A percentile compares a stretch with the other conserved stretches of the same genome.
phyloP scores from a whole-genome alignment of 2,329 filamentous ascomycete species.

The Aspergillus spinulosporus region DNA sequence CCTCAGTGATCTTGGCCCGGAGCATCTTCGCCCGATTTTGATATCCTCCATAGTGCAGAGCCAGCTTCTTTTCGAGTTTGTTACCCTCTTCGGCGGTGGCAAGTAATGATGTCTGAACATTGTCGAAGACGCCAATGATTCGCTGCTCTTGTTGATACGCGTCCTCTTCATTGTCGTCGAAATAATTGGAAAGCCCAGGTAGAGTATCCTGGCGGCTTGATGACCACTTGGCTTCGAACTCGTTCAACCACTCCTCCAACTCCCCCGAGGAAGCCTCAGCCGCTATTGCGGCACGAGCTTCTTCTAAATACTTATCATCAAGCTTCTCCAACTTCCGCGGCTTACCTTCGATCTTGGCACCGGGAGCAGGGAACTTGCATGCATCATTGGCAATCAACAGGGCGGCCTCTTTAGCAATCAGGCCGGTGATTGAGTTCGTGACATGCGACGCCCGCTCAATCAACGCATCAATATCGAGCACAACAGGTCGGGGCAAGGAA shows the following conservation, averaged over 20 bases:
- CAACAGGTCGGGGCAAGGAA: constrained; percentile 72
- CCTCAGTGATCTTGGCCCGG: constrained; percentile 74
- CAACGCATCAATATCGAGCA: constrained; percentile 70
- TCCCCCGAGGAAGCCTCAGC: constrained; percentile 62
- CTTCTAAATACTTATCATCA: constrained; percentile 69
- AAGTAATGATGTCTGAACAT: constrained; percentile 71
- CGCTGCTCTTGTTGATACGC: constrained; percentile 55
- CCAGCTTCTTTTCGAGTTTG: constrained; percentile 92
- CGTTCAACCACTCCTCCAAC: constrained; percentile 49
- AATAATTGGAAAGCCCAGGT: constrained; percentile 78
- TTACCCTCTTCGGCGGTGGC: constrained; percentile 75
- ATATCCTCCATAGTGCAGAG: constrained; percentile 84
- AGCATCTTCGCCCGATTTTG: constrained; percentile 80
- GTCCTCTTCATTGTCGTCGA: constrained; percentile 73
- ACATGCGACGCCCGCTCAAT: constrained; percentile 63
- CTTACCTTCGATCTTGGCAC: constrained; percentile 63
- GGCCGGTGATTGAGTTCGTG: constrained; percentile 63
- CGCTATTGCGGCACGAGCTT: constrained; percentile 74
- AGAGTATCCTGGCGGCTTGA: constrained; percentile 55
- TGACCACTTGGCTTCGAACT: constrained; percentile 55
- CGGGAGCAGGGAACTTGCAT: constrained; percentile 68
- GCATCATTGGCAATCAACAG: constrained; percentile 81
- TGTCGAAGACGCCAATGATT: constrained; percentile 72
- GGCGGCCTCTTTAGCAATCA: constrained; percentile 76
- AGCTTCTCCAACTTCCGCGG: constrained; percentile 63